Evolutionary conservation across 495 filamentous ascomycete species (phyloP).

Genomic region (Chaetomium cochliodes): DNA sequence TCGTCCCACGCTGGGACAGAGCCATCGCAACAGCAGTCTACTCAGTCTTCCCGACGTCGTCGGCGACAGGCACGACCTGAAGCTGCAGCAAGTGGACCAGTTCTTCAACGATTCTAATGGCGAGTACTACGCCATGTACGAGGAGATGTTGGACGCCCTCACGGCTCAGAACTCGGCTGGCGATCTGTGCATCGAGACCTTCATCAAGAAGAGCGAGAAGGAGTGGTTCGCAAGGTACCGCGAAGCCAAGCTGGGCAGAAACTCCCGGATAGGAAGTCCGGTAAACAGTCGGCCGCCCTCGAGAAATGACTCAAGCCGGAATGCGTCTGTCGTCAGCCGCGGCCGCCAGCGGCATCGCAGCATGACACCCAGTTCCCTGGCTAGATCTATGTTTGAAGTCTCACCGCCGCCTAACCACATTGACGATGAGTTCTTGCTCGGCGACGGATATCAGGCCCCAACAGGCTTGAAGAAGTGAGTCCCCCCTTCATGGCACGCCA

Average conservation of each 20-base stretch:
- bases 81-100: constrained; percentile 63
- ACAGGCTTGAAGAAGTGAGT: constrained; percentile 57
- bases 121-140: constrained; percentile 56
- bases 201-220: constrained; percentile 62
- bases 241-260: constrained; percentile 56
- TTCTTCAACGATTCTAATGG: constrained; percentile 66
- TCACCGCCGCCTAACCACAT: constrained; percentile 29
- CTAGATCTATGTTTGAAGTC: constrained; percentile 34
- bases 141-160: constrained; percentile 54
- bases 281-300: constrained; percentile 29
- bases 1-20: constrained; percentile 29
- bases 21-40: constrained; percentile 38
- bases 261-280: constrained; percentile 21
- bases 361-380: constrained; percentile 34
- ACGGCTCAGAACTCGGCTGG: constrained; percentile 54
- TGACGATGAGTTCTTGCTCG: constrained; percentile 60
- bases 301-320: constrained; percentile 25
- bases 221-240: constrained; percentile 61
- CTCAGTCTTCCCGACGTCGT: constrained; percentile 57
- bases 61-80: constrained; percentile 60
- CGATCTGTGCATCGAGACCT: constrained; percentile 62
- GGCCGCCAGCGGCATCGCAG: constrained; percentile 36
- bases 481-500: constrained; percentile 24
- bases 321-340: constrained; percentile 35
- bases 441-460: constrained; percentile 63